These are phyloP conservation scores for Leptographium procerum DNA, from an alignment of 2,329 filamentous ascomycete genomes.

Conservation along the genomic window DNA sequence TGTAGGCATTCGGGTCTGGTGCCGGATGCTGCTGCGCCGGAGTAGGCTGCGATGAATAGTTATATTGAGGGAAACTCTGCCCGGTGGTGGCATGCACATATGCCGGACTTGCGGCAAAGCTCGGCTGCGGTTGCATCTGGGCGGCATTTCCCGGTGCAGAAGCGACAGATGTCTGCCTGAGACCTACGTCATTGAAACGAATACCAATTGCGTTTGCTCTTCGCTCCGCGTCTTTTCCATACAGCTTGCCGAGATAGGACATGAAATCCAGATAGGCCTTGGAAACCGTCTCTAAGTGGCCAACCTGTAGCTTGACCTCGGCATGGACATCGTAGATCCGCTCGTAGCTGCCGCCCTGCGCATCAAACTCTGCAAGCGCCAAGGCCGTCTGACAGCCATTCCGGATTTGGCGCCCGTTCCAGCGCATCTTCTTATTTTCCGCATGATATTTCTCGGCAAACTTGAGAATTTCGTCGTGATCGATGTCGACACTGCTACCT, in stretches of 20 bases:
- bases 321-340: neutral
- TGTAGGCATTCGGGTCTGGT: neutral
- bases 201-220: neutral
- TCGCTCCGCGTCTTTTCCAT: neutral
- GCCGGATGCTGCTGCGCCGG: neutral
- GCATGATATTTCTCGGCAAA: slow-evolving; percentile 12
- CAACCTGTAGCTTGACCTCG: slow-evolving; percentile 3
- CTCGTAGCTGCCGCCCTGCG: slow-evolving; percentile 3
- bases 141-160: too few species aligned
- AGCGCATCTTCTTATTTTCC: slow-evolving; percentile 11
- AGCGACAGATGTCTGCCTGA: neutral
- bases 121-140: neutral
- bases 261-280: slow-evolving; percentile 11
- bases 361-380: slow-evolving; percentile 16
- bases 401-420: slow-evolving; percentile 24
- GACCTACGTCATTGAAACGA: neutral
- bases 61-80: neutral
- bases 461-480: slow-evolving; percentile 13
- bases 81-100: neutral
- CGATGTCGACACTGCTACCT: slow-evolving; percentile 11
- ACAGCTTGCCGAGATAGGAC: neutral
- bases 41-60: neutral
- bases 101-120: neutral
- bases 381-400: slow-evolving; percentile 21
- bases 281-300: slow-evolving; percentile 6